Evolutionary conservation across 2,329 filamentous ascomycete genomes (phyloP).

Genomic region (Colletotrichum destructivum): DNA sequence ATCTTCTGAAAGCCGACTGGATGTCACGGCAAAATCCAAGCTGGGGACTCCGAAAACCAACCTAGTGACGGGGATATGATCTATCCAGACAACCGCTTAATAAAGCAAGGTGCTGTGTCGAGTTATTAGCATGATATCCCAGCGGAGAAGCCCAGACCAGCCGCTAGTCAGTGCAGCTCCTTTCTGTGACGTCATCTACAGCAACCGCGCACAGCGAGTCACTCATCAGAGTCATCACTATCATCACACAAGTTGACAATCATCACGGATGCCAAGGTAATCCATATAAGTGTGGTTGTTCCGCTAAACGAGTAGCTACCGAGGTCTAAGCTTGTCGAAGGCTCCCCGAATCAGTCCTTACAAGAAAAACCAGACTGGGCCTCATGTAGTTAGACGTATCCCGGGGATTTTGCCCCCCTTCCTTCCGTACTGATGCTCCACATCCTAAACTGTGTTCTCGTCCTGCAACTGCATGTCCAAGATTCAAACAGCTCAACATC

Average conservation of each 20-base stretch:
- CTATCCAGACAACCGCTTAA: not conserved
- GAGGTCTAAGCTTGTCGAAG: conserved; percentile 1
- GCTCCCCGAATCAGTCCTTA: not conserved
- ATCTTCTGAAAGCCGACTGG: not conserved
- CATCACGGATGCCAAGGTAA: not conserved
- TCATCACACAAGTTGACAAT: not conserved
- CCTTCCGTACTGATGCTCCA: too few species aligned
- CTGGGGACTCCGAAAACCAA: not conserved
- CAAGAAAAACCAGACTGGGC: not conserved
- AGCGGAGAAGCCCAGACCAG: not conserved
- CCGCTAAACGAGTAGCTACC: not conserved
- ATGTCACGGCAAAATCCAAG: not conserved
- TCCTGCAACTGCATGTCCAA: not conserved
- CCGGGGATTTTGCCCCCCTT: not conserved
- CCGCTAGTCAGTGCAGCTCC: not conserved
- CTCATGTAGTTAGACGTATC: not conserved
- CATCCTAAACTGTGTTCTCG: not conserved
- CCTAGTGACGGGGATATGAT: not conserved
- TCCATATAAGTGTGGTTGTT: not conserved
- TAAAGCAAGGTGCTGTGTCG: not conserved
- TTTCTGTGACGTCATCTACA: conserved; percentile 11
- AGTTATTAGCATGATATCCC: conserved; percentile 2
- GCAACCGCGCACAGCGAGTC: not conserved
- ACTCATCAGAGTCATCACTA: not conserved
- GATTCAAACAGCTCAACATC: not conserved